Percentiles rank a stretch among this genome's conserved stretches.
Evolutionary conservation across 2,329 filamentous ascomycete genomes (phyloP).

Genomic region (Alternaria postmessia): DNA sequence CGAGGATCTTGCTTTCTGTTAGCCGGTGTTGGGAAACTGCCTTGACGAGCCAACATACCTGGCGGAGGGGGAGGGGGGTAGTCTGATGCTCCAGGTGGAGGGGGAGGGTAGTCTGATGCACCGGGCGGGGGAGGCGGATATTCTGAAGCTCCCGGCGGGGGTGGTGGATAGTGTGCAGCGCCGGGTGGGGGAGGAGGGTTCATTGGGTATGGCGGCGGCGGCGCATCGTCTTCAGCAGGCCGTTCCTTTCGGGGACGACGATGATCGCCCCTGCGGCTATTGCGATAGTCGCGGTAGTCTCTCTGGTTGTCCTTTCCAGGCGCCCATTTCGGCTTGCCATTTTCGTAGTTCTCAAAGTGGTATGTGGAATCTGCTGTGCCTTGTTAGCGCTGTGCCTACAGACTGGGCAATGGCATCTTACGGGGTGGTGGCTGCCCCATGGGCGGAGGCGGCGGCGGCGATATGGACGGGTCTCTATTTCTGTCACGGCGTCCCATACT

Average conservation of each 20-base stretch:
- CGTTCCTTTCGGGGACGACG: slow-evolving; percentile 26
- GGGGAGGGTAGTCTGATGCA: neutral
- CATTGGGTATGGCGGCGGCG: slow-evolving; percentile 23
- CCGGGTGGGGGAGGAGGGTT: slow-evolving; percentile 12
- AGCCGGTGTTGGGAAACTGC: neutral
- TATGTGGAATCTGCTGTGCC: slow-evolving; percentile 30
- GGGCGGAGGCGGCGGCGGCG: slow-evolving; percentile 29
- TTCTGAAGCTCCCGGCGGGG: slow-evolving; percentile 14
- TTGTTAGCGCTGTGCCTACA: slow-evolving; percentile 1
- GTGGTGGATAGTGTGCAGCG: slow-evolving; percentile 7
- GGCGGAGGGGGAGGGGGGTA: slow-evolving; percentile 2
- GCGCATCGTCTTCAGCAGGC: slow-evolving; percentile 26
- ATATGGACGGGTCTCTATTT: slow-evolving; percentile 9
- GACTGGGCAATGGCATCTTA: neutral
- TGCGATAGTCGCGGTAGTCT: slow-evolving; percentile 32
- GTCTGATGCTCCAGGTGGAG: neutral
- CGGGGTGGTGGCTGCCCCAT: slow-evolving; percentile 24
- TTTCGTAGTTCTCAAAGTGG: slow-evolving; percentile 40
- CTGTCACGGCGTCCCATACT: slow-evolving; percentile 35
- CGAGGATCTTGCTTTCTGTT: neutral
- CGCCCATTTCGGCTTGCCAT: slow-evolving; percentile 38
- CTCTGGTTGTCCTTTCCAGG: slow-evolving; percentile 32
- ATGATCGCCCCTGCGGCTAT: slow-evolving; percentile 30
- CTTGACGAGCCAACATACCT: slow-evolving; percentile 1
- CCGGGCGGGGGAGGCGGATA: slow-evolving; percentile 2